Percentiles rank a stretch among this genome's conserved stretches.
phyloP scores from a whole-genome alignment of 2,329 filamentous ascomycete genomes.

The Fusarium denticulatum region DNA sequence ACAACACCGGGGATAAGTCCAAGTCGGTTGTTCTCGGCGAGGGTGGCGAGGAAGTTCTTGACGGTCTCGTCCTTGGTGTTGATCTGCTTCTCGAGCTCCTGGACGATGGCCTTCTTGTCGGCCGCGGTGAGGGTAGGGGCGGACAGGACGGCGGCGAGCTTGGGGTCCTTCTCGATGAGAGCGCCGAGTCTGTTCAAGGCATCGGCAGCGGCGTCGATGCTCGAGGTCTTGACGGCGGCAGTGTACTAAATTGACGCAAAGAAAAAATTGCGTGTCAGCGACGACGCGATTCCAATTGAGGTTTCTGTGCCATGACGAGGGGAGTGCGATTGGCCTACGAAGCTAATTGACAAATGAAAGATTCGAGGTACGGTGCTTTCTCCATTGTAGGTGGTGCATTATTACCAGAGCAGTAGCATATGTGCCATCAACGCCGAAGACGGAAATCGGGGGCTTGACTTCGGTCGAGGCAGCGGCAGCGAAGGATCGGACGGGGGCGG shows the following conservation, averaged over 20 bases:
- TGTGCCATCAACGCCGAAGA: constrained; percentile 97
- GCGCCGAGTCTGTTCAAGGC: constrained; percentile 76
- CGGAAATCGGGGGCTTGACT: constrained; percentile 84
- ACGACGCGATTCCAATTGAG: constrained; percentile 39
- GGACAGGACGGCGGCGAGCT: constrained; percentile 78
- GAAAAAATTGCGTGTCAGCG: constrained; percentile 40
- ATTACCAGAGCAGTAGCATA: constrained; percentile 99
- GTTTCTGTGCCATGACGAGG: constrained; percentile 29
- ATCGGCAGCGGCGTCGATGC: constrained; percentile 86
- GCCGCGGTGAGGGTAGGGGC: constrained; percentile 80
- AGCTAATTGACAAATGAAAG: constrained; percentile 34
- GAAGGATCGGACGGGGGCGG: constrained; percentile 77
- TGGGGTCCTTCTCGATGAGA: constrained; percentile 83
- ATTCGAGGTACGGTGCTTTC: background rate
- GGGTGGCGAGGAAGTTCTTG: constrained; percentile 90
- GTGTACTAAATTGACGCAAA: constrained; percentile 79
- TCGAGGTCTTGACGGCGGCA: constrained; percentile 86
- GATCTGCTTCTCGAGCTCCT: constrained; percentile 87
- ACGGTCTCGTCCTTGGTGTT: constrained; percentile 81
- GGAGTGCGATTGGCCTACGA: constrained; percentile 12
- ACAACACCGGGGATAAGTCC: constrained; percentile 82
- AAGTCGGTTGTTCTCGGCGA: constrained; percentile 97
- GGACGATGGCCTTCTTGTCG: constrained; percentile 88
- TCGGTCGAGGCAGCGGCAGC: constrained; percentile 76
- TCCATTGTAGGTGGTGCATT: constrained; percentile 55